A percentile compares a stretch with the other conserved stretches of the same genome.
Conservation (phyloP, 495 filamentous ascomycete species). For the Penicillium lagena region DNA sequence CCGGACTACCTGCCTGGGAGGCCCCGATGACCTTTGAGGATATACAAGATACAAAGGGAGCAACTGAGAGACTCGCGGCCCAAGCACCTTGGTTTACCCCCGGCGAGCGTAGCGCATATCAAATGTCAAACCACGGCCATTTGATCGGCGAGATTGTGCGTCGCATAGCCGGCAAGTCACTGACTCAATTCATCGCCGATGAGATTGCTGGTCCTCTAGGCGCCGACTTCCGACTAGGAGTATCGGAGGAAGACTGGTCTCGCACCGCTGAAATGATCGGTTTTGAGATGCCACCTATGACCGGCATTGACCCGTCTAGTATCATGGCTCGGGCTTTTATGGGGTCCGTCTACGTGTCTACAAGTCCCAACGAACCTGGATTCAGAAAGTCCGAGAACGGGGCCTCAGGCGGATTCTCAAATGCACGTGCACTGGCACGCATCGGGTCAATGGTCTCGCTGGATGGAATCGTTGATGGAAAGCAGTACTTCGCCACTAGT, state of each 20-base stretch:
- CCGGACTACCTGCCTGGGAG: conserved; percentile 32
- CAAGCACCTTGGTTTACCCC: conserved; percentile 41
- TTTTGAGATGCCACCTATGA: conserved; percentile 1
- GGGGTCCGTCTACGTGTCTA: conserved; percentile 1
- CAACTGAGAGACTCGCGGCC: conserved; percentile 25
- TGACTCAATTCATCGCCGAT: conserved; percentile 34
- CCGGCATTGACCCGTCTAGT: conserved; percentile 4
- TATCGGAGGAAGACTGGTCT: conserved; percentile 20
- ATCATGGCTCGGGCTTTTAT: conserved; percentile 8
- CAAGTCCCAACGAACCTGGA: not conserved
- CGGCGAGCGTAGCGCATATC: conserved; percentile 33
- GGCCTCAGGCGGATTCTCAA: conserved; percentile 24
- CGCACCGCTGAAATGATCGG: conserved; percentile 23
- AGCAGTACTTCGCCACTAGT: conserved; percentile 18
- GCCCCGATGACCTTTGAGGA: conserved; percentile 19
- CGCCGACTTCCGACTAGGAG: conserved; percentile 35
- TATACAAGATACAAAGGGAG: conserved; percentile 16
- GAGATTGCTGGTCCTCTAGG: conserved; percentile 29
- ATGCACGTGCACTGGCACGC: conserved; percentile 25
- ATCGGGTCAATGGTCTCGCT: conserved; percentile 26
- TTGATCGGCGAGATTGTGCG: conserved; percentile 33
- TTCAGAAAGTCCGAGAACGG: conserved; percentile 22
- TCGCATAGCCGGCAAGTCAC: conserved; percentile 27
- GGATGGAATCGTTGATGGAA: conserved; percentile 23
- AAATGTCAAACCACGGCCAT: conserved; percentile 30